These are phyloP conservation scores for Talaromyces funiculosus DNA, from an alignment of 2,329 filamentous ascomycete genomes.

Conservation along the genomic window DNA sequence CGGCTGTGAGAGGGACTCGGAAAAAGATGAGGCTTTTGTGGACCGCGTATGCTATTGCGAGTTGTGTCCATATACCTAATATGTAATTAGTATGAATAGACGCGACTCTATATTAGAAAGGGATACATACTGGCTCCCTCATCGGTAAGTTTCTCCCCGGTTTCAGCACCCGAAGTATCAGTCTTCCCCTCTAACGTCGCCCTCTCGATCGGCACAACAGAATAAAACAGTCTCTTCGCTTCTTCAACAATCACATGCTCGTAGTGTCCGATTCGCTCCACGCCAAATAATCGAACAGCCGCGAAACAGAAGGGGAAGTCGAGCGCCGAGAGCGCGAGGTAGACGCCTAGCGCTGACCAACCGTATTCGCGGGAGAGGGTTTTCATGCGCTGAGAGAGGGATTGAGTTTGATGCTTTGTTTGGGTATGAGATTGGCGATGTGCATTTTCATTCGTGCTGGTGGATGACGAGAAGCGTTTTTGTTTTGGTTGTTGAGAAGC, in stretches of 20 bases:
- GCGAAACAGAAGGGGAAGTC: slow-evolving; percentile 96
- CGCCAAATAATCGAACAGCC: slow-evolving; percentile 73
- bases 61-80: slow-evolving; percentile 69
- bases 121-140: slow-evolving; percentile 66
- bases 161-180: slow-evolving; percentile 53
- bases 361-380: slow-evolving; percentile 89
- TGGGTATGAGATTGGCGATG: neutral
- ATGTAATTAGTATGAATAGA: slow-evolving; percentile 8
- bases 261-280: slow-evolving; percentile 69
- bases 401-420: slow-evolving; percentile 32
- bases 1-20: slow-evolving; percentile 85
- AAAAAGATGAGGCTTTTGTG: slow-evolving; percentile 98
- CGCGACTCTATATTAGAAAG: neutral
- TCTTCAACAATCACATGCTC: slow-evolving; percentile 41
- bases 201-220: slow-evolving; percentile 17
- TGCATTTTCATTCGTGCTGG: neutral
- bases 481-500: neutral
- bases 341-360: slow-evolving; percentile 89
- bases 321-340: slow-evolving; percentile 71
- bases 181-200: slow-evolving; percentile 12
- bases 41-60: slow-evolving; percentile 90
- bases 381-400: slow-evolving; percentile 67
- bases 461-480: slow-evolving; percentile 11
- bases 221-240: slow-evolving; percentile 23
- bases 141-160: slow-evolving; percentile 54